Percentiles rank a stretch among this genome's conserved stretches.
These are phyloP conservation scores for Parasitella parasitica DNA, from an alignment of 371 early-diverging fungal genomes.

Conservation along the genomic window DNA sequence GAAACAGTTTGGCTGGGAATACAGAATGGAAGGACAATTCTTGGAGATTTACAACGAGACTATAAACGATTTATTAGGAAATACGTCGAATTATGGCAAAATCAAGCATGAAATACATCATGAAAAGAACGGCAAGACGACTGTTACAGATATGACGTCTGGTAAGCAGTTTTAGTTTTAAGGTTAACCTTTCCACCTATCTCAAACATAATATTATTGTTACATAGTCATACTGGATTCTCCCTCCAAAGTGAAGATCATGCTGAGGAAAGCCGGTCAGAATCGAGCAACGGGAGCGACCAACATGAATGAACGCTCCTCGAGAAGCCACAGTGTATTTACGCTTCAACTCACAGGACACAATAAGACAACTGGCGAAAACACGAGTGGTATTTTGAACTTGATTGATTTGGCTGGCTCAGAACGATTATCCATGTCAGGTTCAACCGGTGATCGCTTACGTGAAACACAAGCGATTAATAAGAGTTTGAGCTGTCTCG, in stretches of 20 bases:
- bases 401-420: slow-evolving; percentile 98
- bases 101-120: slow-evolving; percentile 86
- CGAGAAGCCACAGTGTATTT: slow-evolving; percentile 95
- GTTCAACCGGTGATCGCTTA: slow-evolving; percentile 89
- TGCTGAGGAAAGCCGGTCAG: slow-evolving; percentile 74
- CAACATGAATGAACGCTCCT: slow-evolving; percentile 92
- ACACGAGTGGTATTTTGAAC: slow-evolving; percentile 76
- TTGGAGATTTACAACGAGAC: slow-evolving; percentile 98
- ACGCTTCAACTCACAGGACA: slow-evolving; percentile 76
- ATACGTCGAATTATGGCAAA: slow-evolving; percentile 35
- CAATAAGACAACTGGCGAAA: slow-evolving; percentile 74
- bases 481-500: slow-evolving; percentile 88
- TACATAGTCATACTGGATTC: slow-evolving; percentile 58
- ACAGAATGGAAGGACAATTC: slow-evolving; percentile 83
- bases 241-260: slow-evolving; percentile 67
- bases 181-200: too few species aligned
- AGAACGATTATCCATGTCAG: slow-evolving; percentile 87
- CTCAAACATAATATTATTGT: neutral
- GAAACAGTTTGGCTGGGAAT: slow-evolving; percentile 84
- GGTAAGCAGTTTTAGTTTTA: slow-evolving; percentile 29
- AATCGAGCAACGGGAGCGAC: slow-evolving; percentile 93
- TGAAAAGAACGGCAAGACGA: slow-evolving; percentile 70
- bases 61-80: slow-evolving; percentile 82
- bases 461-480: slow-evolving; percentile 98
- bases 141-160: slow-evolving; percentile 73